Percentiles rank a stretch among this genome's conserved stretches.
phyloP scores from a whole-genome alignment of 2,329 filamentous ascomycete species.

The Sporothrix dimorphospora region DNA sequence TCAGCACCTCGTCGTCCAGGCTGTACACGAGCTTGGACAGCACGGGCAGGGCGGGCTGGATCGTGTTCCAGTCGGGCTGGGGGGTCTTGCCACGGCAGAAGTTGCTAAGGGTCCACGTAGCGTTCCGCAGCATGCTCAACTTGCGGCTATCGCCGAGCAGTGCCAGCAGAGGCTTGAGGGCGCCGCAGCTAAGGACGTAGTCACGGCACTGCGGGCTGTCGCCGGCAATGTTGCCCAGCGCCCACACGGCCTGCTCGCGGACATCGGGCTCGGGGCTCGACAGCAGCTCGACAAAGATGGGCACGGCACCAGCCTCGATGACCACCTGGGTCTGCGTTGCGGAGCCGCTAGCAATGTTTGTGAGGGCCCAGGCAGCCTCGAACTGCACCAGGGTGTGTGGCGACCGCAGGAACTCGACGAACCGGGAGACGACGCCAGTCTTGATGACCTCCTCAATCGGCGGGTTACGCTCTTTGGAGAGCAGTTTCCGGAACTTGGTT shows the following conservation, averaged over 20 bases:
- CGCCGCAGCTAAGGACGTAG: slow-evolving; percentile 89
- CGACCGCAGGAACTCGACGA: slow-evolving; percentile 97
- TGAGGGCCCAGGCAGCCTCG: slow-evolving; percentile 97
- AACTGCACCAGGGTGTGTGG: slow-evolving; percentile 98
- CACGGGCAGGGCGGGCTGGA: slow-evolving; percentile 90
- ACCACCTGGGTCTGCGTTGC: slow-evolving; percentile 98
- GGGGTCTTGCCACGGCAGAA: slow-evolving; percentile 99
- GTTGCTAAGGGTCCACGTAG: slow-evolving; percentile 98
- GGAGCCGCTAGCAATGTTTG: slow-evolving; percentile 98
- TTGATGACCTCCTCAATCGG: slow-evolving; percentile 99
- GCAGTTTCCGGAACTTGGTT: slow-evolving; percentile 96
- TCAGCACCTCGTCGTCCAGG: slow-evolving; percentile 95
- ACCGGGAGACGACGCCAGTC: slow-evolving; percentile 94
- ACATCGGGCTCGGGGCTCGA: slow-evolving; percentile 97
- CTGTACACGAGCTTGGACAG: slow-evolving; percentile 98
- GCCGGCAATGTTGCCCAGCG: slow-evolving; percentile 96
- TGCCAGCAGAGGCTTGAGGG: slow-evolving; percentile 84
- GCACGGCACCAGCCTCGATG: slow-evolving; percentile 95
- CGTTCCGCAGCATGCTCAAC: slow-evolving; percentile 97
- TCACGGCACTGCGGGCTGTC: slow-evolving; percentile 97
- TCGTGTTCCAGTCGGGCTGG: slow-evolving; percentile 96
- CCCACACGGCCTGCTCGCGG: slow-evolving; percentile 97
- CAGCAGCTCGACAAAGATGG: slow-evolving; percentile 96
- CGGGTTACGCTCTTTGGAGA: slow-evolving; percentile 98
- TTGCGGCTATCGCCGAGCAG: slow-evolving; percentile 97